These are phyloP conservation scores for Phlyctochytrium planicorne DNA, from an alignment of 192 early-diverging fungal species.

Conservation along the genomic window DNA sequence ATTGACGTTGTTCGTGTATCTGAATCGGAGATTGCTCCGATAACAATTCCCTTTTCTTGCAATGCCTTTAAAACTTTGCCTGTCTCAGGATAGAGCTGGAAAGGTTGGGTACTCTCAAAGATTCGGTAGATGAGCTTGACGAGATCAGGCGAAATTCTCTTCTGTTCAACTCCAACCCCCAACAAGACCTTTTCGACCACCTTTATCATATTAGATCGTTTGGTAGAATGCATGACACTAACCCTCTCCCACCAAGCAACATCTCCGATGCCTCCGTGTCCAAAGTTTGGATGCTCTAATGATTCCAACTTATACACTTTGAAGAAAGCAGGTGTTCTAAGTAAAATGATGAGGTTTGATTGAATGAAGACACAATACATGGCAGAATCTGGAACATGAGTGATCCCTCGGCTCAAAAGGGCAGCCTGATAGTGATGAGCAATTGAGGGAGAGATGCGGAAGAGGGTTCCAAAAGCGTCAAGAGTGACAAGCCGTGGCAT, in stretches of 20 bases:
- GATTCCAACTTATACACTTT: not conserved
- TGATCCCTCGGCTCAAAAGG: not conserved
- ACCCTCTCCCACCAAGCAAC: constrained; percentile 1
- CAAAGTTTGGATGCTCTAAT: not conserved
- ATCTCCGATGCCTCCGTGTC: not conserved
- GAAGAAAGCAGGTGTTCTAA: not conserved
- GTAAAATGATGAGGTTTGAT: not conserved
- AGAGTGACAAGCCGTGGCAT: not conserved
- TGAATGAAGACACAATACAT: not conserved
- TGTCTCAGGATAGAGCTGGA: constrained; percentile 1
- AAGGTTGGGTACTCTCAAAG: not conserved
- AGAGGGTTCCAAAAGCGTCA: not conserved
- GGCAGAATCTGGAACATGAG: not conserved
- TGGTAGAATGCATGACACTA: not conserved
- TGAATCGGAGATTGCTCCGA: constrained; percentile 14
- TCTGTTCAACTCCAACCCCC: too few species aligned
- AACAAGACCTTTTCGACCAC: too few species aligned
- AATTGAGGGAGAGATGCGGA: not conserved
- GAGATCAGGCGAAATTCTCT: too few species aligned
- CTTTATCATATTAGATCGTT: too few species aligned
- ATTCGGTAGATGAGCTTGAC: not conserved
- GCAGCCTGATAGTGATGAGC: not conserved
- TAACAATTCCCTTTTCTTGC: not conserved
- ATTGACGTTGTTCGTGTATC: constrained; percentile 9
- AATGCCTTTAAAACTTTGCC: not conserved